A percentile compares a stretch with the other conserved stretches of the same genome.
Evolutionary conservation across 768 basidiomycete genomes (phyloP).

Genomic region (Chalciporus chontae): DNA sequence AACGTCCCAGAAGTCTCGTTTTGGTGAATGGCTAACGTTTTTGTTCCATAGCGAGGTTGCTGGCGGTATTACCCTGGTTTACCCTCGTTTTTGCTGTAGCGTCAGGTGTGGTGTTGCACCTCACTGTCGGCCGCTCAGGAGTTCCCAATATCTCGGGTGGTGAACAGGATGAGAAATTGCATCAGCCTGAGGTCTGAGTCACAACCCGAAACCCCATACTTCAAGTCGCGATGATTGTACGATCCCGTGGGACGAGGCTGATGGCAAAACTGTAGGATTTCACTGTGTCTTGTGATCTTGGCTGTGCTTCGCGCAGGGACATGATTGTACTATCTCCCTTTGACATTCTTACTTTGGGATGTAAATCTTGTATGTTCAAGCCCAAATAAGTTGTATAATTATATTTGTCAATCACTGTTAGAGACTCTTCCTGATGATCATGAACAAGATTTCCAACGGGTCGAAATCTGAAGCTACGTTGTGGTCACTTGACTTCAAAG

Average conservation of each 20-base stretch:
- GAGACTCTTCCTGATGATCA: too few species aligned
- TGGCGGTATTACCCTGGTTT: conserved; percentile 55
- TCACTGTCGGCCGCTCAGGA: conserved; percentile 22
- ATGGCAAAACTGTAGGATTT: too few species aligned
- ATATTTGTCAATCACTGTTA: too few species aligned
- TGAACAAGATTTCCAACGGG: too few species aligned
- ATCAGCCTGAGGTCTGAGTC: not conserved
- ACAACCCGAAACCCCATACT: not conserved
- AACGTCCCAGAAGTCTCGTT: not conserved
- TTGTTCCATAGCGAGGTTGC: conserved; percentile 37
- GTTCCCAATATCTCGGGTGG: not conserved
- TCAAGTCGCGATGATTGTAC: not conserved
- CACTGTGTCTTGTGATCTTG: too few species aligned
- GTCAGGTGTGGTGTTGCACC: conserved; percentile 34
- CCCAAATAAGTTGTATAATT: too few species aligned
- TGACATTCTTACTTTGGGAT: too few species aligned
- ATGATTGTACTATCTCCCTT: not conserved
- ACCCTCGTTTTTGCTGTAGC: conserved; percentile 38
- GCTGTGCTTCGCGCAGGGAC: too few species aligned
- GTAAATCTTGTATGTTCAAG: too few species aligned
- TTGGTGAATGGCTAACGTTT: conserved; percentile 1
- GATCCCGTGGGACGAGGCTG: not conserved
- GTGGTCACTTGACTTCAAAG: too few species aligned
- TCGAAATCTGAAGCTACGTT: too few species aligned
- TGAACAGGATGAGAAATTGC: not conserved